phyloP scores from a whole-genome alignment of 495 filamentous ascomycete genomes.

The Penicillium samsonianum region DNA sequence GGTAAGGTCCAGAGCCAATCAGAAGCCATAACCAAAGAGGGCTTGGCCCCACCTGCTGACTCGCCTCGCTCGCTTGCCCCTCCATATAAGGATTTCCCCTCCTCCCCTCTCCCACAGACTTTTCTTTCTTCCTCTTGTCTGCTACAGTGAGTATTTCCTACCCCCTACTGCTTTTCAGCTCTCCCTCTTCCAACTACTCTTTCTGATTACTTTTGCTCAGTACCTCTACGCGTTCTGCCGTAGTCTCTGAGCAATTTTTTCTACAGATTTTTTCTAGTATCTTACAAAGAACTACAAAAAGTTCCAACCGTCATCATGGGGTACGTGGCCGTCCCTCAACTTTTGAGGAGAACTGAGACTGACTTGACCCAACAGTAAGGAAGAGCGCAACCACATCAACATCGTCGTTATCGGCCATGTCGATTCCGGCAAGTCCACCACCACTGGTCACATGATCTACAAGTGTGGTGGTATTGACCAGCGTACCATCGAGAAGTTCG shows the following conservation, averaged over 20 bases:
- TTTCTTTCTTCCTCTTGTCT: constrained; percentile 47
- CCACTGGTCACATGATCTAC: constrained; percentile 98
- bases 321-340: constrained; percentile 33
- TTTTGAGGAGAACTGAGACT: not conserved
- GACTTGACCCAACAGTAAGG: constrained; percentile 62
- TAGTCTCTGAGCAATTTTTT: constrained; percentile 51
- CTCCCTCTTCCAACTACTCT: constrained; percentile 29
- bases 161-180: constrained; percentile 28
- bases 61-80: constrained; percentile 53
- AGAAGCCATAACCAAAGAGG: constrained; percentile 30
- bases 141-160: constrained; percentile 54
- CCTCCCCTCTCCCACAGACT: constrained; percentile 44
- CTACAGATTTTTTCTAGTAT: constrained; percentile 43
- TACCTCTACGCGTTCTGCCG: constrained; percentile 55
- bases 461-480: constrained; percentile 99
- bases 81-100: constrained; percentile 56
- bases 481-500: constrained; percentile 99
- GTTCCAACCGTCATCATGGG: constrained; percentile 54
- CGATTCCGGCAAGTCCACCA: constrained; percentile 99
- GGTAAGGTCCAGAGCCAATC: constrained; percentile 36
- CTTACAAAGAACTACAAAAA: constrained; percentile 49
- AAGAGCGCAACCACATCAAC: constrained; percentile 84
- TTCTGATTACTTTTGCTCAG: constrained; percentile 44
- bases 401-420: constrained; percentile 99
- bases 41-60: constrained; percentile 45